A percentile compares a stretch with the other conserved stretches of the same genome.
phyloP scores from a whole-genome alignment of 805 yeast genomes.

The Yarrowia sp. region DNA sequence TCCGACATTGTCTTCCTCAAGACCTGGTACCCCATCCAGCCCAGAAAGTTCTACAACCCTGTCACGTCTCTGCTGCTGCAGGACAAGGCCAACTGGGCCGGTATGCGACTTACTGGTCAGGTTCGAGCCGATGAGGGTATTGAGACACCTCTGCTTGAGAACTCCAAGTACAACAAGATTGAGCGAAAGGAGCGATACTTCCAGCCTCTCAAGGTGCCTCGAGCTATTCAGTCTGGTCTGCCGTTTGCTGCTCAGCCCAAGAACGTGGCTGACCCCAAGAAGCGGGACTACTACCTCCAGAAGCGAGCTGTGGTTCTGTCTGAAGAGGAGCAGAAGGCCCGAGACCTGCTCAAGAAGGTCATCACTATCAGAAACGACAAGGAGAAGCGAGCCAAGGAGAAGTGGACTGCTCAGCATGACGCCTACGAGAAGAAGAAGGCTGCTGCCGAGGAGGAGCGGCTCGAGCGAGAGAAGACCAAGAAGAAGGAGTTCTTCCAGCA shows the following conservation, averaged over 20 bases:
- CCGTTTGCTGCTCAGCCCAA: constrained; percentile 97
- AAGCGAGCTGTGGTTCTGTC: constrained; percentile 94
- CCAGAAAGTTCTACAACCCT: constrained; percentile 92
- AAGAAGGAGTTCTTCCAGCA: constrained; percentile 85
- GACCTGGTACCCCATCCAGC: constrained; percentile 96
- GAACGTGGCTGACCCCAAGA: constrained; percentile 50
- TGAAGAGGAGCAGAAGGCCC: constrained; percentile 92
- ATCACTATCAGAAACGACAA: constrained; percentile 85
- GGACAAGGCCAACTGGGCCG: constrained; percentile 89
- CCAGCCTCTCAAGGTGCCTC: constrained; percentile 88
- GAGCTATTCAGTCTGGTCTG: constrained; percentile 70
- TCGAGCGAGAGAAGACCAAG: constrained; percentile 79
- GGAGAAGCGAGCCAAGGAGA: constrained; percentile 74
- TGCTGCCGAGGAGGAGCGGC: constrained; percentile 71
- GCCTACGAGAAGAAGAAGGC: constrained; percentile 77
- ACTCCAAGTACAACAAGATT: constrained; percentile 67
- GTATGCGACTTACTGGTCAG: constrained; percentile 94
- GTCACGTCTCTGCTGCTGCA: constrained; percentile 84
- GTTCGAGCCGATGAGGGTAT: constrained; percentile 79
- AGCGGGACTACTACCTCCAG: constrained; percentile 74
- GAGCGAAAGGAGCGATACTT: constrained; percentile 86
- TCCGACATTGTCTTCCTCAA: constrained; percentile 82
- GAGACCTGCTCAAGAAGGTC: constrained; percentile 86
- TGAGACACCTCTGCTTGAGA: constrained; percentile 64
- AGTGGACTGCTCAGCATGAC: constrained; percentile 76